A percentile compares a stretch with the other conserved stretches of the same genome.
phyloP scores from a whole-genome alignment of 73 alveolate species.

The Diophrys appendiculata region DNA sequence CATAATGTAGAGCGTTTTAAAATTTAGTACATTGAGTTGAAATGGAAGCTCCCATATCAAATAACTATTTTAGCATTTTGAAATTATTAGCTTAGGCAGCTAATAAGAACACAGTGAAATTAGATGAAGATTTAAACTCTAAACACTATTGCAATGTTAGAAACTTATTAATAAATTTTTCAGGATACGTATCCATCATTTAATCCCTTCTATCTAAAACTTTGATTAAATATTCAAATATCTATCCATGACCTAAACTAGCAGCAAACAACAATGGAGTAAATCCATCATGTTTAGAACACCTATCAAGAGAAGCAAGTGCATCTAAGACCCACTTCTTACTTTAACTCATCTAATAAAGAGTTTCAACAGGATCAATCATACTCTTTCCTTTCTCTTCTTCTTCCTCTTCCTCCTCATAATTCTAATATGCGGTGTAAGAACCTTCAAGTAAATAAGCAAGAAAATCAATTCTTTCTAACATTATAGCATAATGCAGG shows the following conservation, averaged over 20 bases:
- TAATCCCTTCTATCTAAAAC: constrained; percentile 6
- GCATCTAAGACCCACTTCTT: constrained; percentile 7
- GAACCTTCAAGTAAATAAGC: constrained; percentile 5
- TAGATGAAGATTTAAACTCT: constrained; percentile 27
- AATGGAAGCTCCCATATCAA: constrained; percentile 1
- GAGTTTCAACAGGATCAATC: not conserved
- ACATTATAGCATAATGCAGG: constrained; percentile 4
- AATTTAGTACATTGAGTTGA: constrained; percentile 2
- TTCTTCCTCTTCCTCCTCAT: not conserved
- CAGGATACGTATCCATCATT: not conserved
- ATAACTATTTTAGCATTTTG: not conserved
- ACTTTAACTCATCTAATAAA: not conserved
- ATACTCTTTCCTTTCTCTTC: too few relatives aligned
- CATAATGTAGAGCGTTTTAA: constrained; percentile 7
- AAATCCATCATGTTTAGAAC: not conserved
- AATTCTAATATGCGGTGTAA: not conserved
- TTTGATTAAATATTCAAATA: not conserved
- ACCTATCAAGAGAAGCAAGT: not conserved
- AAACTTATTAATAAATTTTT: constrained; percentile 4
- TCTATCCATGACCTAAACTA: not conserved
- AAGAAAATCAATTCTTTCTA: not conserved
- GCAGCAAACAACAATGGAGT: constrained; percentile 3
- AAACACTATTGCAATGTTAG: constrained; percentile 7
- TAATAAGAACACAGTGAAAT: constrained; percentile 34
- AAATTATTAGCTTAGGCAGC: constrained; percentile 18